Conservation (phyloP, 164 flowering plant species). For the Magnolia changhungtana region DNA sequence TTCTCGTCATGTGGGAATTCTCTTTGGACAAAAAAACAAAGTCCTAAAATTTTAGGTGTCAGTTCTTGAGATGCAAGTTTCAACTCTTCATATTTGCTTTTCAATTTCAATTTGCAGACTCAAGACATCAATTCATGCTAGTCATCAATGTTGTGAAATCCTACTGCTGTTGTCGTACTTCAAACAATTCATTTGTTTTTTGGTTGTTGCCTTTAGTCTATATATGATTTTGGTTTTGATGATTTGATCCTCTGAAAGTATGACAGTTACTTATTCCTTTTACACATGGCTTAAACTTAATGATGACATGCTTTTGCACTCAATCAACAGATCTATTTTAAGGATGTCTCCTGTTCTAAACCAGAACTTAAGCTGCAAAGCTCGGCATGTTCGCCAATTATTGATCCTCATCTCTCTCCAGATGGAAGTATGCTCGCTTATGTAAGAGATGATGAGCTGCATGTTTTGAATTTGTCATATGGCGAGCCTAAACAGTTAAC, state of each 20-base stretch:
- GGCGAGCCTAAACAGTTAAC: no score
- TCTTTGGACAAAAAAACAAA: no score
- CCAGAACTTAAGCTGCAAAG: constrained; percentile 71
- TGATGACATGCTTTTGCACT: constrained; percentile 9
- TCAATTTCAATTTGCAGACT: no score
- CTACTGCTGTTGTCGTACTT: no score
- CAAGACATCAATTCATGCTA: no score
- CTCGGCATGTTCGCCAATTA: constrained; percentile 61
- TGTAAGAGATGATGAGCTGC: constrained; percentile 66
- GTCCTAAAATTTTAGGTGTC: no score
- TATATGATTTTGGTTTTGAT: neutral
- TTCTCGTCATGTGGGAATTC: no score
- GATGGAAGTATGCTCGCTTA: constrained; percentile 86
- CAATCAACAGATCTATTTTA: constrained; percentile 68
- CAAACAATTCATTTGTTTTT: neutral
- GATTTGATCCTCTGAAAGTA: neutral
- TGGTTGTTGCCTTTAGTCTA: neutral
- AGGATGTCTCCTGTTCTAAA: constrained; percentile 43
- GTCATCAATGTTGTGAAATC: no score
- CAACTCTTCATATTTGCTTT: no score
- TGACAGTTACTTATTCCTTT: neutral
- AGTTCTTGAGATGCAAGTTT: no score
- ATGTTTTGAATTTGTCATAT: constrained; percentile 56
- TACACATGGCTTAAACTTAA: neutral
- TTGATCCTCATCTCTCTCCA: constrained; percentile 90